Conservation (phyloP, 2,329 filamentous ascomycete genomes). For the Ophiostoma sp. region DNA sequence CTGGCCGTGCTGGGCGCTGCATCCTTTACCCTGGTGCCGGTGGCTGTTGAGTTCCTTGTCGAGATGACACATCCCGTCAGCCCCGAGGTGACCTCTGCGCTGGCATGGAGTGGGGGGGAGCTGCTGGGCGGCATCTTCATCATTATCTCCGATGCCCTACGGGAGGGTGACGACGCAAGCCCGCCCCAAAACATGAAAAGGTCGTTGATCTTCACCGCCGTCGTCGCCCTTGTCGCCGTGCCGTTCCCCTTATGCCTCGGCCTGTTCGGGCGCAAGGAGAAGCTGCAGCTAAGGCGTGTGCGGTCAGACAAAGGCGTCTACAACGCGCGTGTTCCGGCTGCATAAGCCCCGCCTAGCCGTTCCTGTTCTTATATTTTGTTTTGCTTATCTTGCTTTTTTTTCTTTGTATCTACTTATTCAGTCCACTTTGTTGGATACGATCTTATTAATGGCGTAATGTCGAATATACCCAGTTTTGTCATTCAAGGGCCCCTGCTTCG, state of each 20-base stretch:
- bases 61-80: constrained; percentile 82
- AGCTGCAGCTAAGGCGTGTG: constrained; percentile 47
- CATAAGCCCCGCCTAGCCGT: not conserved
- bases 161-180: constrained; percentile 44
- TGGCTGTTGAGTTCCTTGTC: constrained; percentile 79
- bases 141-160: constrained; percentile 71
- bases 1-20: constrained; percentile 72
- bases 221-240: constrained; percentile 58
- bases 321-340: not conserved
- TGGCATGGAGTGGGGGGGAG: constrained; percentile 84
- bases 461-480: constrained; percentile 1
- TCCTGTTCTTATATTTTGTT: not conserved
- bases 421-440: not conserved
- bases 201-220: constrained; percentile 72
- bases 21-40: constrained; percentile 73
- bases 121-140: constrained; percentile 80
- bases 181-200: constrained; percentile 69
- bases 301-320: constrained; percentile 36
- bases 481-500: not conserved
- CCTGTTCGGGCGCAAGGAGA: constrained; percentile 56
- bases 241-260: constrained; percentile 66
- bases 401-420: not conserved
- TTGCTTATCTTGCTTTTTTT: not conserved
- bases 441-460: not conserved
- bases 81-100: constrained; percentile 75